Evolutionary conservation across 2,329 filamentous ascomycete genomes (phyloP), one percentile per base, ranked within the genome.

Genomic region (Sporothrix euskadiensis): DNA sequence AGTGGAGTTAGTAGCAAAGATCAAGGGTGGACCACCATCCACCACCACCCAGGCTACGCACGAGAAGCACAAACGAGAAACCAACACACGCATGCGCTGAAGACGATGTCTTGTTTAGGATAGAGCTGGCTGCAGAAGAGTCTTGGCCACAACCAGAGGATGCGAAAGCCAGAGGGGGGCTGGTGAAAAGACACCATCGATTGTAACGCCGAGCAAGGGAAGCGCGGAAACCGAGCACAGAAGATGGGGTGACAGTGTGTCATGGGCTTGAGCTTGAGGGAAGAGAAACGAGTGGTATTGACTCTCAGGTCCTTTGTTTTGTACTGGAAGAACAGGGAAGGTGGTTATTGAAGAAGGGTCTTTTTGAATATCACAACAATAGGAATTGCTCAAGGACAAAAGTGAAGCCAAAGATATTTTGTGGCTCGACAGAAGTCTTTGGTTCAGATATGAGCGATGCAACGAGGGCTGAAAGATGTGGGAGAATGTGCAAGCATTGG

Each of bases 81-180:
- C 61, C 14, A 65, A 47, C 61, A 12, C 22, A 65, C 22, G 9
- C 22, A 65, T 39, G 61, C 61, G 61, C 39, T 47, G n/a, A 19
- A 44, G 39, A 65, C 61, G n/a, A 65, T 30, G 61, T 65, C 61
- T 47, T 14, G 19, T 47, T 47, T 65, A 7, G 61, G 39, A 47
- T 41, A 65, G 2, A 39, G 61, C 39, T 47, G 61, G 10, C 26
- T 44, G 39, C 39, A 47, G 12, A 41, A 9, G 19, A 47, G 39
- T 65, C 61, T 47, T 66, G 61, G 61, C 61, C 59, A 35, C 5
- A 65, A n/a, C 35, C 14, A 65, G 22, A 12, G 52, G 26, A 26
- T 26, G 41, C 1, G 9, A 44, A 44, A 44, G 41, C 8, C 9
- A 32, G 26, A 19, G 6, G 19, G 61, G 39, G 61, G 39, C 12